Conservation (phyloP, 441 rosid genomes). For the Theobroma grandiflorum region DNA sequence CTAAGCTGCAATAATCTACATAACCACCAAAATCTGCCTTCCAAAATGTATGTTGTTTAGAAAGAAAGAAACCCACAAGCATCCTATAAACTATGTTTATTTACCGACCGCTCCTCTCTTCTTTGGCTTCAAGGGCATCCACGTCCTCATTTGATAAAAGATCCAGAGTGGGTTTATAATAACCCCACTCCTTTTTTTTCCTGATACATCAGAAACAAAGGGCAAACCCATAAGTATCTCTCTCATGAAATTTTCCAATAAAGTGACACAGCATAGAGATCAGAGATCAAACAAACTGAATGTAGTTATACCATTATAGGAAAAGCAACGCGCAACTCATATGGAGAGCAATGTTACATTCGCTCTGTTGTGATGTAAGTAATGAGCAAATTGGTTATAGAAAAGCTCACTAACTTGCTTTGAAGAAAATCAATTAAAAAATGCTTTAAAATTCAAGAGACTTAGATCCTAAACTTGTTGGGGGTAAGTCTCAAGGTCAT, state of each 20-base stretch:
- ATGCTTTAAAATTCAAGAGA: background rate
- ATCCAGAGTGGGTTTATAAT: constrained; percentile 79
- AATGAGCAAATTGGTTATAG: background rate
- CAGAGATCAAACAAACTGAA: background rate
- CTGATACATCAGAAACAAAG: constrained; percentile 46
- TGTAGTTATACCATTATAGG: background rate
- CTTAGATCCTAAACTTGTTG: background rate
- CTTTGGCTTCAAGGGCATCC: constrained; percentile 88
- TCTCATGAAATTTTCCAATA: background rate
- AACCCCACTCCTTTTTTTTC: constrained; percentile 93
- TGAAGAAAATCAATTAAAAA: constrained; percentile 14
- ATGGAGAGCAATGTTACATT: background rate
- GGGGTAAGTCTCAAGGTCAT: background rate
- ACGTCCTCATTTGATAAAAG: constrained; percentile 82
- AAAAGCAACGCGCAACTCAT: background rate
- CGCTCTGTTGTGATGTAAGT: background rate
- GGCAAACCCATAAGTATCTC: constrained; percentile 15
- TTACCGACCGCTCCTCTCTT: constrained; percentile 60
- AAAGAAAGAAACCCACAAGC: background rate
- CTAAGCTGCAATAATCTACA: background rate
- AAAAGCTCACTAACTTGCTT: background rate
- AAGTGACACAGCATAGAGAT: background rate
- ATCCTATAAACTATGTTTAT: background rate
- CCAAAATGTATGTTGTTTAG: background rate
- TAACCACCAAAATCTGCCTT: background rate